Percentiles rank a stretch among this genome's conserved stretches.
These are phyloP conservation scores for Tylopilus balloui DNA, from an alignment of 768 basidiomycete genomes.

Conservation along the genomic window DNA sequence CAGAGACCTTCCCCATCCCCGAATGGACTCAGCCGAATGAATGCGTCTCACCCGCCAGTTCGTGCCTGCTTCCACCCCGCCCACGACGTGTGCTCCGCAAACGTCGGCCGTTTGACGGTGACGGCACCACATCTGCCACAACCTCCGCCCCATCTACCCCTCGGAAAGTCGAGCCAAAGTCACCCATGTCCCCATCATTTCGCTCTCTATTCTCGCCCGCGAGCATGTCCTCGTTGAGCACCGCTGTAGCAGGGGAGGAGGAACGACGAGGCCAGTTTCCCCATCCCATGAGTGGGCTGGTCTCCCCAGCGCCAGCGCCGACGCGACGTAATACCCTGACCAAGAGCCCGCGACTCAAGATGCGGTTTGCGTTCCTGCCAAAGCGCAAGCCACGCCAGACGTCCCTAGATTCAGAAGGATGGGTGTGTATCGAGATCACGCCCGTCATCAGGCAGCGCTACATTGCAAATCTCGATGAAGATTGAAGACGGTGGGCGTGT, in stretches of 20 bases:
- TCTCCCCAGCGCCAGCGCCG: not conserved
- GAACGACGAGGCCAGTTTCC: slow-evolving; percentile 9
- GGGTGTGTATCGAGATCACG: slow-evolving; percentile 30
- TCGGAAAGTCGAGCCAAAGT: not conserved
- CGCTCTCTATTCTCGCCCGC: slow-evolving; percentile 4
- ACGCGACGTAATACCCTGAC: slow-evolving; percentile 12
- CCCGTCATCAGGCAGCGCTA: slow-evolving; percentile 21
- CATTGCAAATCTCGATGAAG: slow-evolving; percentile 12
- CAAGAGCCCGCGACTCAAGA: slow-evolving; percentile 15
- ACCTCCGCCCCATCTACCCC: slow-evolving; percentile 14
- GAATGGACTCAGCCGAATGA: not conserved
- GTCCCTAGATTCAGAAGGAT: slow-evolving; percentile 21
- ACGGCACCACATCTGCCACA: not conserved
- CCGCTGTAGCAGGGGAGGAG: not conserved
- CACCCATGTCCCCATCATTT: not conserved
- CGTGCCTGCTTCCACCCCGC: slow-evolving; percentile 23
- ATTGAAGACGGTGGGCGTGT: not conserved
- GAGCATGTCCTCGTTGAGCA: not conserved
- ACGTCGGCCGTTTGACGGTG: slow-evolving; percentile 20
- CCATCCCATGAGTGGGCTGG: not conserved
- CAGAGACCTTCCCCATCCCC: slow-evolving; percentile 3
- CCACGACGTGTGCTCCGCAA: slow-evolving; percentile 29
- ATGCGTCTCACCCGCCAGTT: slow-evolving; percentile 13
- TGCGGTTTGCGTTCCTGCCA: slow-evolving; percentile 14
- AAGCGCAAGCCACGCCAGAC: slow-evolving; percentile 15